A percentile compares a stretch with the other conserved stretches of the same genome.
Conservation (phyloP, 192 early-diverging fungal species). For the Backusella circina region DNA sequence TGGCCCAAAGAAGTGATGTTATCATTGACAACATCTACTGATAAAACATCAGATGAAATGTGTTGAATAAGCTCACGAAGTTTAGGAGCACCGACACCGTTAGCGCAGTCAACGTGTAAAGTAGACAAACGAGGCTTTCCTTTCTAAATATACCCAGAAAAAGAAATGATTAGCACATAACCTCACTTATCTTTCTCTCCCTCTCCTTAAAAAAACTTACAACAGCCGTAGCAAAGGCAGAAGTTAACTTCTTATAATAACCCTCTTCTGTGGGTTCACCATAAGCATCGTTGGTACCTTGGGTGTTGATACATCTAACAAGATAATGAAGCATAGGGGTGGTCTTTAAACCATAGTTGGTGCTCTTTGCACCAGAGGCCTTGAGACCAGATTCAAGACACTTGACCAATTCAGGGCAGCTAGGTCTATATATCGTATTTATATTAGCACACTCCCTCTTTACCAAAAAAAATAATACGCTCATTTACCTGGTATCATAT, state of each 20-base stretch:
- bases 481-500: conserved; percentile 83
- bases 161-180: neutral
- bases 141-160: conserved; percentile 37
- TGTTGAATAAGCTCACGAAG: conserved; percentile 69
- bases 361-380: conserved; percentile 62
- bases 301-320: conserved; percentile 28
- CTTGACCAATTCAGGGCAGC: conserved; percentile 74
- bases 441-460: neutral
- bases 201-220: conserved; percentile 40
- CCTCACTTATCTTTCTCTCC: too few relatives aligned
- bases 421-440: conserved; percentile 57
- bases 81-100: conserved; percentile 95
- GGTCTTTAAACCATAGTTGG: conserved; percentile 85
- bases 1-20: conserved; percentile 65
- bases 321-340: conserved; percentile 97
- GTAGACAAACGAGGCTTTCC: conserved; percentile 67
- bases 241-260: conserved; percentile 88
- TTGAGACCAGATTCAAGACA: conserved; percentile 81
- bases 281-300: conserved; percentile 23
- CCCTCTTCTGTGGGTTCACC: conserved; percentile 79
- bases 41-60: conserved; percentile 61
- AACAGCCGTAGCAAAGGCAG: conserved; percentile 80
- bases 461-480: neutral
- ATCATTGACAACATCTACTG: conserved; percentile 71
- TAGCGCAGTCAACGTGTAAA: conserved; percentile 88